Base-by-base conservation (phyloP, 495 filamentous ascomycete species). In the Tuber umbilicatum region DNA sequence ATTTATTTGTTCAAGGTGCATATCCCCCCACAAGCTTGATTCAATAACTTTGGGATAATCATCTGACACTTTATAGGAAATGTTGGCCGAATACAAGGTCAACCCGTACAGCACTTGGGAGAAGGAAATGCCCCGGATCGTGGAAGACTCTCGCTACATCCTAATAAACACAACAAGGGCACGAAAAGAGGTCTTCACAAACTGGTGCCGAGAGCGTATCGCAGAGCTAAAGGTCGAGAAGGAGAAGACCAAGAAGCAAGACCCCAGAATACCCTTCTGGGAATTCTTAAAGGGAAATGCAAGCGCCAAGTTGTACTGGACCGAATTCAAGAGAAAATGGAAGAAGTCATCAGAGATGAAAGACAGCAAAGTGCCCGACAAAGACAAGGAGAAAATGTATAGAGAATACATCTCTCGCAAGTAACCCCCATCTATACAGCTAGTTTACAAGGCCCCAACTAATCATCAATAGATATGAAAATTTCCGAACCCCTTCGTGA, bases 21-120 rank as follows among this genome's bases (percentile, higher is more conserved):
- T 38, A 69, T 4, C 27, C 68, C 39, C 23, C 9, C 17, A 70
- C 45, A 64, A 73, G 42, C 19, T 70, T 35, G 69, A 27, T n/a
- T 27, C 31, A 1, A 12, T 60, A 60, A n/a, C 47, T 55, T 27
- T n/a, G 38, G 74, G 50, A 37, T 10, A n/a, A 45, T 70, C 60
- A 68, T 27, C 38, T 71, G 72, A 73, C 47, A 43, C 40, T 5
- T 37, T 69, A 16, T 89, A 90, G 70, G 93, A 97, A 84, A 85
- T 99, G 73, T 88, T 99, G 10, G 88, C 91, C 77, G 94, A 97
- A 80, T 89, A 88, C 80, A 85, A 86, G 47, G 90, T 97, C 78
- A 95, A 89, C 78, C 96, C 96, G 0, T 99, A 94, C 85, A 89
- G 88, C n/a, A 89, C 93, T 10, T 99, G 94, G 93, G 95, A 98